Base-by-base conservation (phyloP, 352 stramenopile species). In the Pythium volutum region DNA sequence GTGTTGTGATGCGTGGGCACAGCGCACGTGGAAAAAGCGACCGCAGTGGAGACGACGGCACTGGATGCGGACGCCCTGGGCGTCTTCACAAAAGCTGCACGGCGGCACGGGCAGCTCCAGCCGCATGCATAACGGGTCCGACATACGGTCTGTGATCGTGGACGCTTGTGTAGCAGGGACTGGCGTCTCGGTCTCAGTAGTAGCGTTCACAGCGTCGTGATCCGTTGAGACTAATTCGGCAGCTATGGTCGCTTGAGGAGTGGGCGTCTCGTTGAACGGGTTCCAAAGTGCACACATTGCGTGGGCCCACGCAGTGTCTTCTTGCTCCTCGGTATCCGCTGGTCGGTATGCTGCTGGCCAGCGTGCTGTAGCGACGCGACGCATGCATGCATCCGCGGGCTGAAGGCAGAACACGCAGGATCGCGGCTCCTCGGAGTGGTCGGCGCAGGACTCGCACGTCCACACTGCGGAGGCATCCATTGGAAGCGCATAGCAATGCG, bases 11-110 rank as follows among this genome's bases (percentile, higher is more conserved):
- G 41, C 15, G 22, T 51, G 27, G 23, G 79, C 79, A 38, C 82
- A 92, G 68, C 79, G 77, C 12, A 53, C 75, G 47, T 92, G 82
- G 55, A 92, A 92, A 65, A 77, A 85, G n/a, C 64, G 64, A 0
- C 57, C 64, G 38, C 82, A 92, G 33, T 79, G 59, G 3, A 87
- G 47, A 4, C 67, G 71, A 5, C 79, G 80, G 51, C 82, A 92
- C 56, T 86, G 78, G 53, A 90, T 74, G 20, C 71, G 80, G 34
- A 84, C 49, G 2, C 82, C 82, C 10, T 23, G 1, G 34, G 20
- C 64, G 0, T 59, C 74, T 4, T 63, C 31, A 27, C 82, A 92
- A 41, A 88, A 86, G 54, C 69, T 87, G 56, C 82, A 91, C 14
- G 55, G 6, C 15, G 55, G 55, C 26, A 69, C 55, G n/a, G 36